Base-by-base conservation (phyloP, 805 yeast genomes). In the Starmerella vaccinii region DNA sequence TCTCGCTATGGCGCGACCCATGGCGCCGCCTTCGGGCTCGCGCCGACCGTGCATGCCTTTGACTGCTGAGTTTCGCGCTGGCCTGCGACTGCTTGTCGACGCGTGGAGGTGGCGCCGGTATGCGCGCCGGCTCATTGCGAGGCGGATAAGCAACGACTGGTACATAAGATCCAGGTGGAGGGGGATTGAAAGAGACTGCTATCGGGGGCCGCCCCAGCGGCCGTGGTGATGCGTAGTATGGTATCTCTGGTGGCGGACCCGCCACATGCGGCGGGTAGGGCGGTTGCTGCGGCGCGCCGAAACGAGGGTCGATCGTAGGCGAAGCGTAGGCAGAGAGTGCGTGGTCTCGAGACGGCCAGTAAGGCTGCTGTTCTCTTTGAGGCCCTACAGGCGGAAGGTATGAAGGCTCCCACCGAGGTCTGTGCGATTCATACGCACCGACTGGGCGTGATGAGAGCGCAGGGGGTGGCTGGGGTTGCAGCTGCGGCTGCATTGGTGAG, bases 1-100 rank as follows among this genome's bases (percentile, higher is more conserved):
- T 27, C 15, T 47, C 43, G 18, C 16, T 13, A 27, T 22, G 34
- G 9, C 53, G 47, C 19, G 50, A 41, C 5, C 50, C 37, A 8
- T 50, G 46, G 23, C 34, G 43, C 5, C 53, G 46, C 15, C 50
- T 24, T 4, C 35, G 32, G 5, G 42, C 10, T 15, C 48, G 48
- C 3, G 26, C 24, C 19, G 43, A 2, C 13, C 43, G 43, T 15
- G 43, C 18, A 13, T 23, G 30, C 19, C 30, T 13, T 5, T 24
- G 22, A 32, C 30, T 24, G 21, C 43, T 39, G 43, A n/a, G n/a
- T n/a, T 32, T 15, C 3, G 22, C 13, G 22, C 38, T 34, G 22
- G 19, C 4, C 22, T 5, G 38, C 22, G 38, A 8, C 22, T 19
- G 38, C 38, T 34, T 34, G 4, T 34, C 38, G 16, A 34, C 38